Evolutionary conservation across 1,284 basidiomycete species (phyloP), one percentile per base, ranked within the genome.

Genomic region (Amylostereum areolatum): DNA sequence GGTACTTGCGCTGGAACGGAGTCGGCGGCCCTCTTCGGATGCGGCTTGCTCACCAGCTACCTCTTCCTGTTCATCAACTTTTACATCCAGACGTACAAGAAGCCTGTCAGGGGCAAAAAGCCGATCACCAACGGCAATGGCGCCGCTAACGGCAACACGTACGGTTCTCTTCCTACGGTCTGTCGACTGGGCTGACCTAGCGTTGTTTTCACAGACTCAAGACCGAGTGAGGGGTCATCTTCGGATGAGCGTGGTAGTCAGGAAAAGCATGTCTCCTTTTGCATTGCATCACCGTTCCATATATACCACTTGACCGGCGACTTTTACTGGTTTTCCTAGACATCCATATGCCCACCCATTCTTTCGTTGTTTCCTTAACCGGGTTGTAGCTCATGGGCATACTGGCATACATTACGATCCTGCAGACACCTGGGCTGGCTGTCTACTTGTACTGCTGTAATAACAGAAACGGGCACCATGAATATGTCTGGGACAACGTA

Each of bases 31-130:
- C 55, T 92, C 54, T 90, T 96, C 49, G 97, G 96, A 47, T 95
- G 94, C 65, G 80, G 67, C 12, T 78, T 99, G 51, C 77, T 99
- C 57, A 89, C 90, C 41, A 88, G 82, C 63, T 99, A 97, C 70
- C 81, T 97, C 49, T 78, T 83, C 60, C 79, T 97, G 52, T 95
- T 96, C 77, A 91, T 96, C 74, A 85, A 91, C 67, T 92, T 92
- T 68, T 92, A 91, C 69, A 78, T 90, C 60, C 80, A 85, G 64
- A 91, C 88, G 24, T 91, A 91, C 72, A 83, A 84, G 71, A 85
- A 83, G 64, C 77, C 83, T 29, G 63, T 52, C 12, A 67, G 64
- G 47, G 66, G 66, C 50, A 73, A 69, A 65, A 73, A 67, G 54
- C 52, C 65, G 18, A 43, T 62, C 37, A 52, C 56, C 33, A 67